Percentiles rank a stretch among this genome's conserved stretches.
Conservation (phyloP, 192 early-diverging fungal species). For the Podila epigama region DNA sequence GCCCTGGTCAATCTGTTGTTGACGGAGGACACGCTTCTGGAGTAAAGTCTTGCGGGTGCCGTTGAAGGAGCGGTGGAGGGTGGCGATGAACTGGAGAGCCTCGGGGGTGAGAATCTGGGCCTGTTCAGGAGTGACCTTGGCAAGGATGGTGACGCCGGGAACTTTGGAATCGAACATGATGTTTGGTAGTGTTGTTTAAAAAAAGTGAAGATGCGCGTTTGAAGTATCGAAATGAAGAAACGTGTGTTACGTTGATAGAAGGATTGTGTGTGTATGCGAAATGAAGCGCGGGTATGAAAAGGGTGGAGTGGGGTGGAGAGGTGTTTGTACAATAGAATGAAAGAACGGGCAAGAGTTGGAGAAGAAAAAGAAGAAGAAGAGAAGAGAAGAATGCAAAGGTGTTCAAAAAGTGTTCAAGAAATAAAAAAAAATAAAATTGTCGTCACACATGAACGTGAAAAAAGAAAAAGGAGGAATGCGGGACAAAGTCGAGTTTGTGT, state of each 20-base stretch:
- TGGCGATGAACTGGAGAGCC: constrained; percentile 89
- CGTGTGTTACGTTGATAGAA: too few relatives aligned
- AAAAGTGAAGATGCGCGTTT: too few relatives aligned
- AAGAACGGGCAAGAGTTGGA: background rate
- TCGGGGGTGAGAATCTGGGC: constrained; percentile 80
- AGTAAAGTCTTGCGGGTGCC: constrained; percentile 84
- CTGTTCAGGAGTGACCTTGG: constrained; percentile 65
- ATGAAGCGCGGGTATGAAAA: background rate
- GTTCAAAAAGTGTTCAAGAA: too few relatives aligned
- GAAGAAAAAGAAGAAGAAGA: background rate
- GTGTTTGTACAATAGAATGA: background rate
- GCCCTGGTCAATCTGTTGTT: constrained; percentile 82
- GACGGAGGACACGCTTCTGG: constrained; percentile 76
- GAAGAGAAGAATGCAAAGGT: too few relatives aligned
- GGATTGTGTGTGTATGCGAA: too few relatives aligned
- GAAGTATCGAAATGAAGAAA: too few relatives aligned
- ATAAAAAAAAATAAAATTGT: too few relatives aligned
- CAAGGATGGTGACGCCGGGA: constrained; percentile 76
- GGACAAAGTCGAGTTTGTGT: too few relatives aligned
- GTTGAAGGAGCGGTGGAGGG: constrained; percentile 91
- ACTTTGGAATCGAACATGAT: constrained; percentile 45
- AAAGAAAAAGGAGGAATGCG: background rate
- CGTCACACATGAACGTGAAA: too few relatives aligned
- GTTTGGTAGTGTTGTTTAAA: background rate
- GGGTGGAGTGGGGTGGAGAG: background rate